These are phyloP conservation scores for Leccinum imitatum DNA, from an alignment of 768 basidiomycete genomes.

Conservation along the genomic window DNA sequence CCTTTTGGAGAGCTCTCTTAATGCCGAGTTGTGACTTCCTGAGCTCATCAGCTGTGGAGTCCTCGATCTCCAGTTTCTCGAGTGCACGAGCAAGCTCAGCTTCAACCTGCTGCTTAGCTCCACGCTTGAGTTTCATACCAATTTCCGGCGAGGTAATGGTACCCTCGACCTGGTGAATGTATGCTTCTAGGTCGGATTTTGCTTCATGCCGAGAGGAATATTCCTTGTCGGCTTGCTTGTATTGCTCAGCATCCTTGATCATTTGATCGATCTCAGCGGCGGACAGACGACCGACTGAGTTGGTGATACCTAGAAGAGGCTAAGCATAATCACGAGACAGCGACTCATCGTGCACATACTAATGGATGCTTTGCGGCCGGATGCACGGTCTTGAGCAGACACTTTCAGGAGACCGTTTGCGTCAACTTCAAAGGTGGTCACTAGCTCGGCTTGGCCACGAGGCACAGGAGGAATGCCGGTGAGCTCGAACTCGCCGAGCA, in stretches of 20 bases:
- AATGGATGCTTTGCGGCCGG: slow-evolving; percentile 98
- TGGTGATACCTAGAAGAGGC: slow-evolving; percentile 77
- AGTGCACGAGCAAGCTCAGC: slow-evolving; percentile 96
- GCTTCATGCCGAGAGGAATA: slow-evolving; percentile 98
- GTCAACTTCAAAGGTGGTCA: slow-evolving; percentile 99
- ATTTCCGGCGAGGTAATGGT: slow-evolving; percentile 97
- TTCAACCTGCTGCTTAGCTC: slow-evolving; percentile 93
- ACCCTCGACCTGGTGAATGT: slow-evolving; percentile 94
- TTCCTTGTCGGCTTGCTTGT: slow-evolving; percentile 95
- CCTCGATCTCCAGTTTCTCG: slow-evolving; percentile 98
- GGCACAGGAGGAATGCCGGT: slow-evolving; percentile 99
- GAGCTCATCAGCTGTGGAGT: slow-evolving; percentile 90
- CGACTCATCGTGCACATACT: slow-evolving; percentile 49
- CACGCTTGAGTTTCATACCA: slow-evolving; percentile 98
- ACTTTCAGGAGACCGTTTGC: slow-evolving; percentile 99
- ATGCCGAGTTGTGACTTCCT: slow-evolving; percentile 94
- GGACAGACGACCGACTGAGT: slow-evolving; percentile 98
- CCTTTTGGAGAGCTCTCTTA: slow-evolving; percentile 98
- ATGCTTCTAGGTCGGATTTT: slow-evolving; percentile 96
- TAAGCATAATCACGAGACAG: slow-evolving; percentile 4
- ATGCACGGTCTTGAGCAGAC: slow-evolving; percentile 96
- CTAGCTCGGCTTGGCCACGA: slow-evolving; percentile 98
- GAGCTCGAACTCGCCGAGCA: slow-evolving; percentile 99
- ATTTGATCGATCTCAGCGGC: slow-evolving; percentile 98
- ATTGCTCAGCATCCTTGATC: slow-evolving; percentile 99